Conservation (phyloP, 768 basidiomycete species). For the Suillus clintonianus region DNA sequence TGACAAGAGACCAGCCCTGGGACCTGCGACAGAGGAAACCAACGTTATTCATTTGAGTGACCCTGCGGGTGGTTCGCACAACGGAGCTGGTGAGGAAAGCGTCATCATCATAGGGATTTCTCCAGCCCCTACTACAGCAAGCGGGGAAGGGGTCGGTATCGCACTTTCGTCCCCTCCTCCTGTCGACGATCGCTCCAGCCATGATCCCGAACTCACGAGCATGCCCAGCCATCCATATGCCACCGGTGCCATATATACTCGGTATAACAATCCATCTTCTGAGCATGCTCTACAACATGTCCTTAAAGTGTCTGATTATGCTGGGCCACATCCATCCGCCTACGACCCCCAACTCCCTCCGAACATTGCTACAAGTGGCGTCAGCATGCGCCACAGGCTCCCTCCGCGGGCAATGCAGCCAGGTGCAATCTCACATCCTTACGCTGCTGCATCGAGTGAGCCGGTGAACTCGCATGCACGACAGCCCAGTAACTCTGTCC, state of each 20-base stretch:
- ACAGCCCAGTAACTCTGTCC: neutral
- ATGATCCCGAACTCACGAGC: slow-evolving; percentile 16
- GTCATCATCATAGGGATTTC: slow-evolving; percentile 22
- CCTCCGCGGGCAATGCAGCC: slow-evolving; percentile 31
- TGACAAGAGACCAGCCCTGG: slow-evolving; percentile 14
- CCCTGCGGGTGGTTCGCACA: neutral
- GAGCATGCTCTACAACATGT: slow-evolving; percentile 11
- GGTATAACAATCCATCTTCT: slow-evolving; percentile 3
- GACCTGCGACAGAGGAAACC: slow-evolving; percentile 24
- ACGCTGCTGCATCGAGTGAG: slow-evolving; percentile 43
- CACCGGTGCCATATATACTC: slow-evolving; percentile 21
- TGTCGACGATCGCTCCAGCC: slow-evolving; percentile 17
- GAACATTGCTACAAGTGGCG: slow-evolving; percentile 21
- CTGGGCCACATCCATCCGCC: slow-evolving; percentile 42
- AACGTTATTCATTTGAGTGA: slow-evolving; percentile 15
- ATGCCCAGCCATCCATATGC: slow-evolving; percentile 41
- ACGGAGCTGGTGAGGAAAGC: neutral
- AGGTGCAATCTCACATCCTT: slow-evolving; percentile 46
- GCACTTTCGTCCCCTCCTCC: slow-evolving; percentile 42
- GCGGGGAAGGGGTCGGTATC: slow-evolving; percentile 39
- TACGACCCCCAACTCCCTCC: slow-evolving; percentile 22
- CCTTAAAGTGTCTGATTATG: slow-evolving; percentile 36
- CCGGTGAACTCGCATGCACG: slow-evolving; percentile 53
- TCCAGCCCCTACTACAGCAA: slow-evolving; percentile 30
- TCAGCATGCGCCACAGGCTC: slow-evolving; percentile 38